Conservation (phyloP, 2,329 filamentous ascomycete genomes). For the Trichophyton simii region DNA sequence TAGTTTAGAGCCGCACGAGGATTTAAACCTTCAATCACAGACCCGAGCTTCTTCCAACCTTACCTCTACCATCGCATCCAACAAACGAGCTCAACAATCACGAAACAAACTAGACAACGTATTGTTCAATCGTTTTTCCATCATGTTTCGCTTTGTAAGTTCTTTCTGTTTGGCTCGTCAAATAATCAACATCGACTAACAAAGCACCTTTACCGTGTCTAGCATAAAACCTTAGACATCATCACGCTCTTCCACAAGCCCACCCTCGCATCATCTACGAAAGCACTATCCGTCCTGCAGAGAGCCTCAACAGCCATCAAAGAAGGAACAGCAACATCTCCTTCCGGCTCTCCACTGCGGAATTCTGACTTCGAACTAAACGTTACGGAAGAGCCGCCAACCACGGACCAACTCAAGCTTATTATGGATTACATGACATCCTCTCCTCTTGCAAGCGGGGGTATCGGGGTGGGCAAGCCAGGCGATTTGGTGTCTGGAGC, state of each 20-base stretch:
- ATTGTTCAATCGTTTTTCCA: background rate
- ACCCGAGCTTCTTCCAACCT: background rate
- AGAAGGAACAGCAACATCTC: conserved; percentile 55
- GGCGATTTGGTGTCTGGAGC: conserved; percentile 63
- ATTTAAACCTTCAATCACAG: background rate
- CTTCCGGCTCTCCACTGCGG: conserved; percentile 46
- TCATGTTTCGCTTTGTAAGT: conserved; percentile 1
- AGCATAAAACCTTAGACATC: conserved; percentile 76
- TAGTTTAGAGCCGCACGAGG: background rate
- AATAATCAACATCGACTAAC: background rate
- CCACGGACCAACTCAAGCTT: conserved; percentile 65
- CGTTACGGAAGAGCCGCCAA: conserved; percentile 68
- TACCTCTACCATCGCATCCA: background rate
- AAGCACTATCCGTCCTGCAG: conserved; percentile 65
- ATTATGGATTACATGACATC: conserved; percentile 72
- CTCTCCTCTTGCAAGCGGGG: conserved; percentile 37
- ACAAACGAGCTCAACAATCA: background rate
- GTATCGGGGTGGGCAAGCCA: conserved; percentile 56
- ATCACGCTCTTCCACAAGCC: conserved; percentile 94
- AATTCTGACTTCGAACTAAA: conserved; percentile 69
- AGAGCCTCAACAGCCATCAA: conserved; percentile 61
- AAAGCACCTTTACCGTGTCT: background rate
- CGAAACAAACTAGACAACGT: background rate
- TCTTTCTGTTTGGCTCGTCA: background rate
- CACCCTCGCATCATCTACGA: conserved; percentile 55